These are phyloP conservation scores for Sugiyamaella marilandica DNA, from an alignment of 805 yeast genomes.

Conservation along the genomic window DNA sequence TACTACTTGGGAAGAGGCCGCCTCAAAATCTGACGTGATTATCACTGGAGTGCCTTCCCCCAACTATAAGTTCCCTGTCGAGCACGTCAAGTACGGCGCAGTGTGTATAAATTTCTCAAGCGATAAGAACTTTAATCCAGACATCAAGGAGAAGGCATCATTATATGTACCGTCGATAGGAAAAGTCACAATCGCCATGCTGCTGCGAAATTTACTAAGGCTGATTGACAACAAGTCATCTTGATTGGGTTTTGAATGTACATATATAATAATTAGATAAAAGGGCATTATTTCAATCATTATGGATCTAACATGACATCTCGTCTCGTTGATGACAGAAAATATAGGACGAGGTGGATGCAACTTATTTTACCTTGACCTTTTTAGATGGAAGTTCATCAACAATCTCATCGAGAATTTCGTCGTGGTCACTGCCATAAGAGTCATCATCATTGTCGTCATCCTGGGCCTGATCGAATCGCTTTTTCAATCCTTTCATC, in stretches of 20 bases:
- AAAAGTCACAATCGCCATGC: constrained; percentile 93
- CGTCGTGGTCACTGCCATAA: constrained; percentile 18
- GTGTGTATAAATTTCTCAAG: constrained; percentile 87
- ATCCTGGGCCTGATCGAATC: constrained; percentile 67
- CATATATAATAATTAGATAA: not conserved
- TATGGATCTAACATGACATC: too few relatives aligned
- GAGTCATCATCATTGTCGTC: constrained; percentile 39
- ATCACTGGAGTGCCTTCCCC: constrained; percentile 94
- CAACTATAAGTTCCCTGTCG: constrained; percentile 78
- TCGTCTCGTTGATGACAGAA: too few relatives aligned
- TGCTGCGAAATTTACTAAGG: constrained; percentile 81
- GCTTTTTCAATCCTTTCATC: constrained; percentile 94
- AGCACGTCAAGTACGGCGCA: constrained; percentile 78
- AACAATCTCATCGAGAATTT: constrained; percentile 10
- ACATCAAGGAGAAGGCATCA: constrained; percentile 81
- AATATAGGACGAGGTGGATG: not conserved
- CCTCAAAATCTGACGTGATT: constrained; percentile 78
- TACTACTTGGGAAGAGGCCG: constrained; percentile 55
- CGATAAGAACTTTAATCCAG: constrained; percentile 73
- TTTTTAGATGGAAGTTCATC: constrained; percentile 17
- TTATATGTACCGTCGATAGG: constrained; percentile 94
- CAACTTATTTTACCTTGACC: constrained; percentile 5
- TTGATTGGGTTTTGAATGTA: not conserved
- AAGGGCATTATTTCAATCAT: too few relatives aligned
- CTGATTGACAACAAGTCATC: constrained; percentile 54